These are phyloP conservation scores for Amylocystis lapponica DNA, from an alignment of 768 basidiomycete genomes.

Conservation along the genomic window DNA sequence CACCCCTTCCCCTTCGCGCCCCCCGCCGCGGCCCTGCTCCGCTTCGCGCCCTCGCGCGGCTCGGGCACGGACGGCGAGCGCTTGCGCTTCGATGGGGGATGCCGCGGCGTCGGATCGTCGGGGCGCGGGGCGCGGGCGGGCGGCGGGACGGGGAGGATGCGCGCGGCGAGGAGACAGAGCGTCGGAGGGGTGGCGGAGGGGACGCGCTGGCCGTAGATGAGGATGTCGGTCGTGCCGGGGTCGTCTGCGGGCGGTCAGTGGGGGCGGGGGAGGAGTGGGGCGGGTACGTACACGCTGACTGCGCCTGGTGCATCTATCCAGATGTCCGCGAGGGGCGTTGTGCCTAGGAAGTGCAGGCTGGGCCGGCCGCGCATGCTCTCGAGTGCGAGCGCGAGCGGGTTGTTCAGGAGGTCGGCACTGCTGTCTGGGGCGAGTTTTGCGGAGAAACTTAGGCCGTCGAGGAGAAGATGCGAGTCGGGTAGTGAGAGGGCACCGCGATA, in stretches of 20 bases:
- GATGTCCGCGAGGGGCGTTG: slow-evolving; percentile 45
- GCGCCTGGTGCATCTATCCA: slow-evolving; percentile 49
- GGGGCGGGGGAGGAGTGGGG: background rate
- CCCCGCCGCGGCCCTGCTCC: slow-evolving; percentile 14
- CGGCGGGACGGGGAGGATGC: slow-evolving; percentile 42
- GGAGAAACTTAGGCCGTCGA: slow-evolving; percentile 72
- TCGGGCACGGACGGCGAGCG: slow-evolving; percentile 15
- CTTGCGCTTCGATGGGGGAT: slow-evolving; percentile 41
- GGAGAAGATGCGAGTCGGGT: slow-evolving; percentile 63
- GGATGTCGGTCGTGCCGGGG: slow-evolving; percentile 63
- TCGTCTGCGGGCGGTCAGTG: slow-evolving; percentile 38
- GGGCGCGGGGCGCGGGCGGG: slow-evolving; percentile 44
- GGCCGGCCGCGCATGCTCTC: slow-evolving; percentile 79
- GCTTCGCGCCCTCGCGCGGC: slow-evolving; percentile 21
- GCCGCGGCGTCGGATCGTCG: slow-evolving; percentile 75
- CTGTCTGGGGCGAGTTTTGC: slow-evolving; percentile 1
- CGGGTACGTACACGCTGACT: slow-evolving; percentile 42
- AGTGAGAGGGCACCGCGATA: slow-evolving; percentile 73
- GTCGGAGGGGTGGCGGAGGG: slow-evolving; percentile 17
- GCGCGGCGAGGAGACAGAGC: slow-evolving; percentile 50
- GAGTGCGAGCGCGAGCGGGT: slow-evolving; percentile 63
- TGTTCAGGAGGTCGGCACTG: slow-evolving; percentile 43
- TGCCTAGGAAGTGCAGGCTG: slow-evolving; percentile 52
- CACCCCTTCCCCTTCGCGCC: slow-evolving; percentile 14
- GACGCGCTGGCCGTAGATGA: slow-evolving; percentile 43